A percentile compares a stretch with the other conserved stretches of the same genome.
Conservation (phyloP, 176 grass and related monocot species). For the Lolium multiflorum region DNA sequence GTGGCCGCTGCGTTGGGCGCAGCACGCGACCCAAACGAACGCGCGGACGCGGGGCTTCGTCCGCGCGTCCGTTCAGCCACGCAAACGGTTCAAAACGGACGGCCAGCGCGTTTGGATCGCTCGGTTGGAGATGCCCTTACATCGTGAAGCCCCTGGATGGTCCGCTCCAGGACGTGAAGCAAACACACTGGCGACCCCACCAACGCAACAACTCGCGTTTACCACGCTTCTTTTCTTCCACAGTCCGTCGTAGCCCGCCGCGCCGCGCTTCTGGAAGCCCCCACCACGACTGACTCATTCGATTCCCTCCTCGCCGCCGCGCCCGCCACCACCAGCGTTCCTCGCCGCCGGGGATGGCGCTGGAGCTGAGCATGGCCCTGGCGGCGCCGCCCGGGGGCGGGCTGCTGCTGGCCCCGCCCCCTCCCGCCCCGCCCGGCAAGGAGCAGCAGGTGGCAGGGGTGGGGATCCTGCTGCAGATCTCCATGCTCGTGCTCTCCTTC, state of each 20-base stretch:
- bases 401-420: constrained; percentile 29
- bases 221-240: background rate
- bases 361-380: constrained; percentile 62
- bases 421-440: constrained; percentile 72
- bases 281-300: too few species aligned
- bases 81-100: too few species aligned
- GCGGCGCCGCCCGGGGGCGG: constrained; percentile 42
- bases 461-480: constrained; percentile 95
- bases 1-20: too few species aligned
- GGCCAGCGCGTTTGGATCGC: too few species aligned
- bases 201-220: background rate
- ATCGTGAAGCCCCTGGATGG: background rate
- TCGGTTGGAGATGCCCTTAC: too few species aligned
- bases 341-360: constrained; percentile 33
- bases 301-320: background rate
- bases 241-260: background rate
- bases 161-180: background rate
- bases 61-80: too few species aligned
- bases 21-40: too few species aligned
- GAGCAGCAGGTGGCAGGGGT: constrained; percentile 98
- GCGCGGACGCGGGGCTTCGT: too few species aligned
- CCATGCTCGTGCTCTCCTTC: constrained; percentile 97
- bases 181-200: background rate
- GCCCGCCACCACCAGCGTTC: background rate
- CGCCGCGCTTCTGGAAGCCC: constrained; percentile 23